These are phyloP conservation scores for Biscogniauxia mediterranea DNA, from an alignment of 2,329 filamentous ascomycete species.

Conservation along the genomic window DNA sequence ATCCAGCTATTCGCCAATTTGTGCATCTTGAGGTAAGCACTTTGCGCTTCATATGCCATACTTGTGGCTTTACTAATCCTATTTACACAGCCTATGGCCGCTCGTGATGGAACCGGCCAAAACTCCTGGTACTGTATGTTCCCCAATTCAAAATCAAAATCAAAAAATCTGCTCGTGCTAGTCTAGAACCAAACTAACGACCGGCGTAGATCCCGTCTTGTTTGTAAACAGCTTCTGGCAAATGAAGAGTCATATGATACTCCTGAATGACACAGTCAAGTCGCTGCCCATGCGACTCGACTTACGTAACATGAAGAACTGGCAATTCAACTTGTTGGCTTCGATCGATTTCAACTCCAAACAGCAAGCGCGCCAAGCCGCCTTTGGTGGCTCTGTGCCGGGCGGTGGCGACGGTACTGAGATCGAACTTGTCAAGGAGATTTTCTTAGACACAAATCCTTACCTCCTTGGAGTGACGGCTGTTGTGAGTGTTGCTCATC, in stretches of 20 bases:
- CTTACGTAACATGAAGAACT: constrained; percentile 76
- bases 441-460: constrained; percentile 89
- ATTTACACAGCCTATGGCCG: constrained; percentile 55
- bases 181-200: constrained; percentile 12
- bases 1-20: constrained; percentile 74
- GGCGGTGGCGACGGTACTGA: constrained; percentile 87
- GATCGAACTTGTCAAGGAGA: constrained; percentile 95
- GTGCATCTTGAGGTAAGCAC: constrained; percentile 64
- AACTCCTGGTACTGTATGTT: constrained; percentile 81
- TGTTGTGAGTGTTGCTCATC: constrained; percentile 83
- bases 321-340: constrained; percentile 86
- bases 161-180: background rate
- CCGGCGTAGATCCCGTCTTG: constrained; percentile 68
- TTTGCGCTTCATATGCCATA: background rate
- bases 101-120: constrained; percentile 78
- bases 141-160: background rate
- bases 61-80: constrained; percentile 6
- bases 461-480: constrained; percentile 84
- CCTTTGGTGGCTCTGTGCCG: constrained; percentile 67
- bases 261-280: constrained; percentile 86
- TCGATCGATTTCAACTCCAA: constrained; percentile 86
- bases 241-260: constrained; percentile 83
- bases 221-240: constrained; percentile 99
- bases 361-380: constrained; percentile 74
- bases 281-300: constrained; percentile 80